These are phyloP conservation scores for Monilinia fructigena DNA, from an alignment of 2,329 filamentous ascomycete species.

Conservation along the genomic window DNA sequence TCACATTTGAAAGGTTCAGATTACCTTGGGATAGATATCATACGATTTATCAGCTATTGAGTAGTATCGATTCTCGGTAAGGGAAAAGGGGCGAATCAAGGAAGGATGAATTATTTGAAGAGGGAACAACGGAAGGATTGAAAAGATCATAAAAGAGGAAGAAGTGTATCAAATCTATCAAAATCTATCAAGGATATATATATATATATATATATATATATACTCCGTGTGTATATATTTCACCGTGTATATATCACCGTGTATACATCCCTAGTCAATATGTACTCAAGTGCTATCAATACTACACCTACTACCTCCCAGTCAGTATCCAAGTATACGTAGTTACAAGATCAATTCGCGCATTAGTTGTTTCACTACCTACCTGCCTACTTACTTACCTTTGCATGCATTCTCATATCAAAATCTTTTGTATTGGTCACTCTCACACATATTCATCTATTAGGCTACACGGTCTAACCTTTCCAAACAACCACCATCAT, in stretches of 20 bases:
- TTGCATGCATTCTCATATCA: neutral
- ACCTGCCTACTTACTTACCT: neutral
- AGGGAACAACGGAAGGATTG: neutral
- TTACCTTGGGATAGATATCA: neutral
- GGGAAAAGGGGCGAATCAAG: neutral
- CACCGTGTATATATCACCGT: too few species aligned
- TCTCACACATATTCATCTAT: neutral
- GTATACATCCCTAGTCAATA: too few species aligned
- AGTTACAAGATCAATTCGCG: conserved; percentile 2
- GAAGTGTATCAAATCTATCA: too few species aligned
- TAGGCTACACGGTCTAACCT: neutral
- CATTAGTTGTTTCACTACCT: neutral
- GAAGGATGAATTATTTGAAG: too few species aligned
- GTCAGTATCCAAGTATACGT: too few species aligned
- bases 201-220: too few species aligned
- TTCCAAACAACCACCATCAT: neutral
- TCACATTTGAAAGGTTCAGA: neutral
- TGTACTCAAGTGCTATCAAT: too few species aligned
- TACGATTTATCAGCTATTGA: neutral
- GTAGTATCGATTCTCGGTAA: neutral
- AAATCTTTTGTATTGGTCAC: neutral
- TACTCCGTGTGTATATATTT: too few species aligned
- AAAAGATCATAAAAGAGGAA: too few species aligned
- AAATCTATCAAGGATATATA: too few species aligned
- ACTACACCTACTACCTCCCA: too few species aligned